These are phyloP conservation scores for Sambucus nigra DNA, from an alignment of 129 eudicot genomes.

Conservation along the genomic window DNA sequence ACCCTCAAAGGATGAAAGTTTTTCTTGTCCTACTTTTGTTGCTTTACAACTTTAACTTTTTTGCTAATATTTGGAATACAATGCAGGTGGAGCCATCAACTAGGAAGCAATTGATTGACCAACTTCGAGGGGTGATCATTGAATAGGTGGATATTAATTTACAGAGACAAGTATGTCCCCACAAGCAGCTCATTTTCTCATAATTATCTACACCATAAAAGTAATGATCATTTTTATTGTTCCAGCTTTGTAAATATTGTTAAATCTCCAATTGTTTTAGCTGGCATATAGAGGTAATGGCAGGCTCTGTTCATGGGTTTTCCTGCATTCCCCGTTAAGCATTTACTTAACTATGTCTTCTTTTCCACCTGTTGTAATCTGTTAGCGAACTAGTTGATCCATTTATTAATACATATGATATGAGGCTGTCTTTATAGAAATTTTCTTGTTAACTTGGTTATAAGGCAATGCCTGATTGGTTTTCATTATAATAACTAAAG, in stretches of 20 bases:
- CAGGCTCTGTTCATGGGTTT: neutral
- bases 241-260: slow-evolving; percentile 18
- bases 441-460: too few species aligned
- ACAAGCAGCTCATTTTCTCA: neutral
- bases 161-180: slow-evolving; percentile 2
- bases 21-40: neutral
- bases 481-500: too few species aligned
- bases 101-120: slow-evolving; percentile 39
- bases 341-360: too few species aligned
- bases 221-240: neutral
- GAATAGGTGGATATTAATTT: neutral
- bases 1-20: too few species aligned
- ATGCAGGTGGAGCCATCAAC: slow-evolving; percentile 63
- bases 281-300: neutral
- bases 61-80: neutral
- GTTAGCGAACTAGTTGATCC: too few species aligned
- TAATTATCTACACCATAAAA: neutral
- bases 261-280: neutral
- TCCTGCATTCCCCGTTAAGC: slow-evolving; percentile 6
- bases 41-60: neutral
- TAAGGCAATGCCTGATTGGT: too few species aligned
- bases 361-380: too few species aligned
- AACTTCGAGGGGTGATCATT: slow-evolving; percentile 47
- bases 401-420: too few species aligned
- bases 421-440: too few species aligned